Percentiles rank a stretch among this genome's conserved stretches.
Conservation (phyloP, 352 stramenopile species). For the Peronospora belbahrii region DNA sequence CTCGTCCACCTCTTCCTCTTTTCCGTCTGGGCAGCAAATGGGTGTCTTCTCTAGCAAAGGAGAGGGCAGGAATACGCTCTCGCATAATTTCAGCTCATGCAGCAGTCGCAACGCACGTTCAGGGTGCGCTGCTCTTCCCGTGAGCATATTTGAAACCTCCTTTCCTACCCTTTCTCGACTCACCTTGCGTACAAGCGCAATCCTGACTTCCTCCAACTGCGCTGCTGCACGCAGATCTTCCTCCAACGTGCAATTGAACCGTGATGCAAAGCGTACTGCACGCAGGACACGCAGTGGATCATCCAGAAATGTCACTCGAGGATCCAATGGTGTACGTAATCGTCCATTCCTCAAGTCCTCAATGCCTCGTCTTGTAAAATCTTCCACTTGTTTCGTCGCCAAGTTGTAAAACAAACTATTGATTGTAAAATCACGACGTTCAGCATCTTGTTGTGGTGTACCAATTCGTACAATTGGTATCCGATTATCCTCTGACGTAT, state of each 20-base stretch:
- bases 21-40: conserved; percentile 25
- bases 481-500: conserved; percentile 71
- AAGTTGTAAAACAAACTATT: conserved; percentile 99
- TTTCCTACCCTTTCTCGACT: conserved; percentile 76
- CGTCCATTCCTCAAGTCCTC: conserved; percentile 86
- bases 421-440: conserved; percentile 96
- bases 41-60: conserved; percentile 24
- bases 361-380: conserved; percentile 90
- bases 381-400: conserved; percentile 89
- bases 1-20: conserved; percentile 9
- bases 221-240: conserved; percentile 70
- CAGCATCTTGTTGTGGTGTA: conserved; percentile 83
- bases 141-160: conserved; percentile 61
- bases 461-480: conserved; percentile 62
- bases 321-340: conserved; percentile 91
- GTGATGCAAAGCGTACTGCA: conserved; percentile 92
- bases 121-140: conserved; percentile 52
- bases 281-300: conserved; percentile 94
- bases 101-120: conserved; percentile 47
- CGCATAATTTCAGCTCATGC: conserved; percentile 44
- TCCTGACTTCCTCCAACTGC: conserved; percentile 40
- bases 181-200: conserved; percentile 65
- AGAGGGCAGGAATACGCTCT: conserved; percentile 46
- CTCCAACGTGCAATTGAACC: conserved; percentile 91
- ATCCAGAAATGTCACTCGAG: conserved; percentile 93